A percentile compares a stretch with the other conserved stretches of the same genome.
phyloP scores from a whole-genome alignment of 2,329 filamentous ascomycete genomes.

The Sarocladium strictum region DNA sequence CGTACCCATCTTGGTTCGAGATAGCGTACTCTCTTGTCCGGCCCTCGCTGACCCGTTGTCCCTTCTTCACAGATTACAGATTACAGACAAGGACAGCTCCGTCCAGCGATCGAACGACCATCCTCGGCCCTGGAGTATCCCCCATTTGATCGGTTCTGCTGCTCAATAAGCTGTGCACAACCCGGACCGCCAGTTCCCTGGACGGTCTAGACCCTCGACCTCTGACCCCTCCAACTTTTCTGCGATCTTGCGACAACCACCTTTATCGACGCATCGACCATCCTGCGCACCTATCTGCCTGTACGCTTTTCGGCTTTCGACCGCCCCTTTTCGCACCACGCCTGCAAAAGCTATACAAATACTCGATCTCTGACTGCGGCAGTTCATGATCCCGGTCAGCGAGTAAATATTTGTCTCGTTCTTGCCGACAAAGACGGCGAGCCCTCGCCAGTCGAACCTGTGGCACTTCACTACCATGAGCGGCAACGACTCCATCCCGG shows the following conservation, averaged over 20 bases:
- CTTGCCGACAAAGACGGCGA: neutral
- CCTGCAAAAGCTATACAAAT: constrained; percentile 8
- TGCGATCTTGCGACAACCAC: constrained; percentile 1
- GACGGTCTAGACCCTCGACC: constrained; percentile 7
- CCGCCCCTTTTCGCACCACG: constrained; percentile 12
- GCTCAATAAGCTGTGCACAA: neutral
- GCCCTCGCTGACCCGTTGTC: neutral
- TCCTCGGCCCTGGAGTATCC: neutral
- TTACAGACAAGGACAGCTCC: neutral
- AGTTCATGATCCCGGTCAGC: constrained; percentile 4
- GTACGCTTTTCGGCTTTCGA: neutral
- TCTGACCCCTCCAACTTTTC: constrained; percentile 7
- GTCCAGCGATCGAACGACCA: neutral
- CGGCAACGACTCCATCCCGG: constrained; percentile 33
- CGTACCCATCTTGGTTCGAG: neutral
- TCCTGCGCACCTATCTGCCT: constrained; percentile 3
- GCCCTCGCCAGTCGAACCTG: constrained; percentile 7
- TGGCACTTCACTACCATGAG: constrained; percentile 11
- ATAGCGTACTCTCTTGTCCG: constrained; percentile 1
- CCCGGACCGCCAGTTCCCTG: neutral
- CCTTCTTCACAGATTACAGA: neutral
- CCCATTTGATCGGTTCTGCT: neutral
- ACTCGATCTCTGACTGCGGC: constrained; percentile 28
- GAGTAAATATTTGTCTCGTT: neutral
- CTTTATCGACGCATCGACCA: neutral